Evolutionary conservation across 1,284 basidiomycete species (phyloP).

Genomic region (Peniophora sp.): DNA sequence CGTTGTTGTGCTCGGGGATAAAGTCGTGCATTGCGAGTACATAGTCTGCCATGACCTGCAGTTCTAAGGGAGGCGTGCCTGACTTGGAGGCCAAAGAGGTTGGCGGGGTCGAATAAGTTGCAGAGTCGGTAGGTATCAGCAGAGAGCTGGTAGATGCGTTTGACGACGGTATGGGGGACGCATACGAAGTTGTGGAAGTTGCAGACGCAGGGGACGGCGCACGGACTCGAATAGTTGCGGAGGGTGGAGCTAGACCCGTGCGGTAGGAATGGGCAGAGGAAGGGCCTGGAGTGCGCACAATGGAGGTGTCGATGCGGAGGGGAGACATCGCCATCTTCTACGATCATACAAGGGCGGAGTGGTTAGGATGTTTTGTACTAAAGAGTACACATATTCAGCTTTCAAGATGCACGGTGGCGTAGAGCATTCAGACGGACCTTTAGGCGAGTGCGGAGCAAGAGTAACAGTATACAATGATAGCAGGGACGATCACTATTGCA

Average conservation of each 20-base stretch:
- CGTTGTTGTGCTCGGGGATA: slow-evolving; percentile 58
- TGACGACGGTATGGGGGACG: slow-evolving; percentile 45
- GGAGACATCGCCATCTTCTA: neutral
- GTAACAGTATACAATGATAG: no score
- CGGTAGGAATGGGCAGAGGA: neutral
- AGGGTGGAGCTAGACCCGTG: slow-evolving; percentile 8
- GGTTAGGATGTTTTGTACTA: no score
- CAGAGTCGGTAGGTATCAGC: slow-evolving; percentile 23
- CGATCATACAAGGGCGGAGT: neutral
- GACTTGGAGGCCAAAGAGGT: slow-evolving; percentile 11
- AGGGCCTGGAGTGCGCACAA: neutral
- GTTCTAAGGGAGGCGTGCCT: slow-evolving; percentile 23
- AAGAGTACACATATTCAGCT: no score
- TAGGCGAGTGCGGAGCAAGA: no score
- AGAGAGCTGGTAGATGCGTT: slow-evolving; percentile 48
- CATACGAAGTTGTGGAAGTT: slow-evolving; percentile 43
- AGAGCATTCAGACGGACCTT: no score
- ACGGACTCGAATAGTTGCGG: slow-evolving; percentile 25
- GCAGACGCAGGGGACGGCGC: slow-evolving; percentile 49
- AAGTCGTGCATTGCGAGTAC: slow-evolving; percentile 90
- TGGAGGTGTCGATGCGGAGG: slow-evolving; percentile 1
- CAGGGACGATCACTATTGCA: no score
- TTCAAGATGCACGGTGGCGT: no score
- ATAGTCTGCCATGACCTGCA: slow-evolving; percentile 41
- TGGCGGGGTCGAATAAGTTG: slow-evolving; percentile 17